Base-by-base conservation (phyloP, 192 early-diverging fungal genomes). In the Coemansia sp. region DNA sequence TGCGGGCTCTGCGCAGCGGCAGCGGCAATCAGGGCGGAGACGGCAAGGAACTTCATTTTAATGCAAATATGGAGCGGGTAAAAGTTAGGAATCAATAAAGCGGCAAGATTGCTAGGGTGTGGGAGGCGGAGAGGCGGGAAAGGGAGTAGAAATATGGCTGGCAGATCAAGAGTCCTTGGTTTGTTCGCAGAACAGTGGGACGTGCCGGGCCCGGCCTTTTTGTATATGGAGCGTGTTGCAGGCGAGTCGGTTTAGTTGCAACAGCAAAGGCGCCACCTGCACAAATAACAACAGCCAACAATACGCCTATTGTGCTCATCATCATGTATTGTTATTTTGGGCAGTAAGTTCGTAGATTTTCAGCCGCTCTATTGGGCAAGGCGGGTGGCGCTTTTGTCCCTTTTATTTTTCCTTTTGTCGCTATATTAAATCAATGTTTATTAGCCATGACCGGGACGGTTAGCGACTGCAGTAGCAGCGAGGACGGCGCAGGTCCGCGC, bases 21-120 rank as follows among this genome's bases (percentile, higher is more conserved):
- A 17, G 64, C 64, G 52, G 70, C 66, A 32, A 65, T 57, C 38
- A 75, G 60, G 11, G 64, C 54, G 27, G 73, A 63, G 64, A 52
- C 39, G 50, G 60, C 59, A 21, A 61, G 60, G 47, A 57, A 60
- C 59, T 70, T 79, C 76, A 79, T 79, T 4, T 23, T 4, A 25
- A 5, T 38, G 21, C 15, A 49, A 15, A 15, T 8, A 8, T 25
- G 4, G 23, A 48, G 43, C 17, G 25, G 47, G 22, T 27, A 24
- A 24, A 45, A 35, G 32, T 35, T 35, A 35, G 32, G 32, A 35
- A 7, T 35, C 32, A 35, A 35, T 8, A 35, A 8, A 35, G 6
- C 6, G 32, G 32, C 32, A 35, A 35, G 32, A 35, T 7, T 35
- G 32, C 32, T 35, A 35, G 32, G 32, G 6, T 35, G 6, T 35